Base-by-base conservation (phyloP, 2,329 filamentous ascomycete species). In the Colletotrichum chrysophilum region DNA sequence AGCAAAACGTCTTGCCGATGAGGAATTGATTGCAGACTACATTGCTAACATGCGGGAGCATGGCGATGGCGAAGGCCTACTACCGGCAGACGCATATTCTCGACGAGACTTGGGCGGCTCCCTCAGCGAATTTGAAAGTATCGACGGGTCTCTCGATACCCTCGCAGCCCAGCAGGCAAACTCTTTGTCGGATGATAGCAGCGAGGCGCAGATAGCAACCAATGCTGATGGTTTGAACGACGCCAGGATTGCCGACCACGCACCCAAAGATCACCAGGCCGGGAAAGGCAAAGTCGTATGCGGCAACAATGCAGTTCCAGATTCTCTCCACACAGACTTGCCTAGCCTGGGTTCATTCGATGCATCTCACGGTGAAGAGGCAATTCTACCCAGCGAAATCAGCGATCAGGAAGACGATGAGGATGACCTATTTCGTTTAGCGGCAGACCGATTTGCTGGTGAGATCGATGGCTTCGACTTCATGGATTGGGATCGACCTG, bases 401-500 rank as follows among this genome's bases (percentile, higher is more conserved):
- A 67, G 62, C 38, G 43, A 67, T 10, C 38, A 66, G 28, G 71
- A 64, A 13, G 56, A 38, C 9, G 16, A 52, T 7, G 62, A 64
- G 67, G 74, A 76, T n/a, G 74, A 81, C 32, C 62, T 66, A 3
- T 74, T 74, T 30, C 43, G 32, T 28, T 52, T 21, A 18, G 60
- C 36, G 30, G 70, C 74, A 48, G 70, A 74, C 14, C 43, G 58
- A 16, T 66, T 73, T 21, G 71, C 70, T 4, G 55, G 58, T 30
- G 85, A 84, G 3, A 90, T 92, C 76, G 92, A 93, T 76, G 94
- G 92, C 10, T 93, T 98, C 77, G 95, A 98, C 80, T 87, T 97
- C 60, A 96, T 97, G 93, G 95, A 98, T 80, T 95, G 94, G 85
- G 90, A 94, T 18, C 89, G 93, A 30, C 92, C 93, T 2, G 95